Base-by-base conservation (phyloP, 345 rosid genomes). In the Mercurialis annua region DNA sequence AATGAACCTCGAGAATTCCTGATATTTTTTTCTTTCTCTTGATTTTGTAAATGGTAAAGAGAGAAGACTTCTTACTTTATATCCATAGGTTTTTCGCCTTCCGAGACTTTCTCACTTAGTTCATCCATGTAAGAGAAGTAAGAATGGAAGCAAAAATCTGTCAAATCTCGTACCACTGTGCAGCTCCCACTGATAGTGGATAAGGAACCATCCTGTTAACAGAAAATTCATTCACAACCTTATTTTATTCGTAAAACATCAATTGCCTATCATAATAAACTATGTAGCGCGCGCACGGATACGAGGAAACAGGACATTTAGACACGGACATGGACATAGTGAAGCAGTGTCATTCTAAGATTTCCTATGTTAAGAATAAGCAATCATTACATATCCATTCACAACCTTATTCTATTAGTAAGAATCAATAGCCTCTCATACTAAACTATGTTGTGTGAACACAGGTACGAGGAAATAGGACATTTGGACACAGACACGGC, bases 91-190 rank as follows among this genome's bases (percentile, higher is more conserved):
- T 79, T 80, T 68, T 81, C 90, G 72, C 73, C 84, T 0, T 80
- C 46, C 2, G 80, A 77, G 46, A 80, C 70, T 65, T 74, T 85
- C 68, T 84, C 90, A 36, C 84, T 73, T 60, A 92, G 79, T 71
- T 86, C 95, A 83, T 90, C 97, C 97, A 92, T 85, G 81, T 75
- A 86, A 31, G 92, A 86, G 74, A 90, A 92, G 76, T 88, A 92
- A 27, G 95, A 88, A 68, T 88, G 95, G 84, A 92, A 90, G 81
- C 98, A 92, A 70, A 90, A 85, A 70, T 92, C 98, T 2, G 83
- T 78, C 42, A 90, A 84, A 78, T 92, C 97, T 20, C 72, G 78
- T 15, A 88, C 95, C 29, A 74, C 88, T 3, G 68, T 88, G 78
- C 91, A 88, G 79, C 96, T 85, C 50, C 90, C 87, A 71, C 67